phyloP scores from a whole-genome alignment of 1,284 basidiomycete genomes.

The Pseudozyma tsukubaensis region DNA sequence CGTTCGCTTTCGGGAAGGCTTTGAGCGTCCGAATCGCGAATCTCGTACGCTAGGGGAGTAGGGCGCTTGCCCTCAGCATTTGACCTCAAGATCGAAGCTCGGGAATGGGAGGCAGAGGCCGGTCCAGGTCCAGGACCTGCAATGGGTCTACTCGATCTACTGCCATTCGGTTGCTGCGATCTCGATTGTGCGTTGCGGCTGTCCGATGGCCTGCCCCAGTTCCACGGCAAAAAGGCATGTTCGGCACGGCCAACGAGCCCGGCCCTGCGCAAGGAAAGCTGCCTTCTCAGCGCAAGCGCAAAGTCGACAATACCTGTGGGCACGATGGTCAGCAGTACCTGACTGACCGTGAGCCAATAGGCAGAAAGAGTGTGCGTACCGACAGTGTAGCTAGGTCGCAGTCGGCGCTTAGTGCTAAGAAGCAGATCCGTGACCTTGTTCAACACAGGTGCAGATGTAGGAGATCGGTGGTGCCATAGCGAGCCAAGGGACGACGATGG shows the following conservation, averaged over 20 bases:
- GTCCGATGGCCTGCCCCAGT: slow-evolving; percentile 21
- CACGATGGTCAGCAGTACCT: slow-evolving; percentile 38
- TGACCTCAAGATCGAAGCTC: slow-evolving; percentile 32
- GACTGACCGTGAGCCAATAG: slow-evolving; percentile 47
- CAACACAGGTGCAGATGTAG: slow-evolving; percentile 45
- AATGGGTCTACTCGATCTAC: slow-evolving; percentile 9
- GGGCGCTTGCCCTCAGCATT: slow-evolving; percentile 16
- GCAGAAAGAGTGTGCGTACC: slow-evolving; percentile 34
- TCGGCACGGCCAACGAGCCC: slow-evolving; percentile 43
- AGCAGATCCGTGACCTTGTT: slow-evolving; percentile 48
- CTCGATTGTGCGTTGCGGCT: slow-evolving; percentile 4
- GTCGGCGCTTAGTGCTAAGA: slow-evolving; percentile 44
- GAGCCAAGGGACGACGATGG: slow-evolving; percentile 46
- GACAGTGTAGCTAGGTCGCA: slow-evolving; percentile 47
- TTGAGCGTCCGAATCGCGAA: slow-evolving; percentile 42
- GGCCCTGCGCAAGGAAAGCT: slow-evolving; percentile 41
- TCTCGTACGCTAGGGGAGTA: slow-evolving; percentile 32
- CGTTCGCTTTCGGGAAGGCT: slow-evolving; percentile 47
- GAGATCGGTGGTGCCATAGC: slow-evolving; percentile 48
- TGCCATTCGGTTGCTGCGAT: slow-evolving; percentile 8
- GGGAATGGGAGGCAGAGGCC: slow-evolving; percentile 46
- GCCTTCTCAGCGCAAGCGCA: slow-evolving; percentile 32
- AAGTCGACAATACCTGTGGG: slow-evolving; percentile 48
- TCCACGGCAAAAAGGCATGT: slow-evolving; percentile 50
- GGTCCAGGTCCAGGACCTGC: slow-evolving; percentile 54